Percentiles rank a stretch among this genome's conserved stretches.
Evolutionary conservation across 2,329 filamentous ascomycete species (phyloP).

Genomic region (Arthroderma sp.): DNA sequence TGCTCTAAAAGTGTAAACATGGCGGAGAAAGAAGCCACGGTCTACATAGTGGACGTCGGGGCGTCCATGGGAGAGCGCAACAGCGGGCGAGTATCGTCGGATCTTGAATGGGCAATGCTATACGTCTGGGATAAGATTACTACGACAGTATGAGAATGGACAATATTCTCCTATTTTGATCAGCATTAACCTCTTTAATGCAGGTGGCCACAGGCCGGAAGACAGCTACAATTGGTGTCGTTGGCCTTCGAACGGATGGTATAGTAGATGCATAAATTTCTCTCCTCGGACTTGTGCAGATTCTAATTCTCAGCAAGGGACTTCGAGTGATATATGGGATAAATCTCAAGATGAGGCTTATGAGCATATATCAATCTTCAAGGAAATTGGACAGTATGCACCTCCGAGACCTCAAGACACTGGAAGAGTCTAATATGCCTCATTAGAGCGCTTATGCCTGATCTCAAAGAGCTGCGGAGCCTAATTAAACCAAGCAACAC

Average conservation of each 20-base stretch:
- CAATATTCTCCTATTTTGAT: not conserved
- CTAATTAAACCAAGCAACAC: slow-evolving; percentile 57
- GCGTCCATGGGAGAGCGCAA: slow-evolving; percentile 65
- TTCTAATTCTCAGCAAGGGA: slow-evolving; percentile 35
- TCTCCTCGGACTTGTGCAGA: not conserved
- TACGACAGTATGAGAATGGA: slow-evolving; percentile 44
- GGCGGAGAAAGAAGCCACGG: slow-evolving; percentile 84
- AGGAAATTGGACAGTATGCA: slow-evolving; percentile 48
- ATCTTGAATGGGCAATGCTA: slow-evolving; percentile 78
- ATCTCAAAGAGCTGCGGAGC: slow-evolving; percentile 53
- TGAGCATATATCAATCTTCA: slow-evolving; percentile 65
- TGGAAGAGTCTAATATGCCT: slow-evolving; percentile 10
- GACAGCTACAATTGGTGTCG: slow-evolving; percentile 61
- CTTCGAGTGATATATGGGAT: slow-evolving; percentile 50
- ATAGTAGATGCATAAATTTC: slow-evolving; percentile 12
- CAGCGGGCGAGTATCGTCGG: slow-evolving; percentile 59
- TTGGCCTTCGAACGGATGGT: slow-evolving; percentile 70
- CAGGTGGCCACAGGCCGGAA: slow-evolving; percentile 57
- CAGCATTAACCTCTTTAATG: not conserved
- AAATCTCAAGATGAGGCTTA: slow-evolving; percentile 55
- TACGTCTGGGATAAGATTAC: slow-evolving; percentile 94
- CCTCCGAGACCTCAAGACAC: slow-evolving; percentile 26
- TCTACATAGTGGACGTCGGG: slow-evolving; percentile 85
- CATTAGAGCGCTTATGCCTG: slow-evolving; percentile 49
- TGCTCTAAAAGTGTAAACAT: slow-evolving; percentile 39